Percentiles rank a stretch among this genome's conserved stretches.
Evolutionary conservation across 2,329 filamentous ascomycete genomes (phyloP).

Genomic region (Ciborinia camelliae): DNA sequence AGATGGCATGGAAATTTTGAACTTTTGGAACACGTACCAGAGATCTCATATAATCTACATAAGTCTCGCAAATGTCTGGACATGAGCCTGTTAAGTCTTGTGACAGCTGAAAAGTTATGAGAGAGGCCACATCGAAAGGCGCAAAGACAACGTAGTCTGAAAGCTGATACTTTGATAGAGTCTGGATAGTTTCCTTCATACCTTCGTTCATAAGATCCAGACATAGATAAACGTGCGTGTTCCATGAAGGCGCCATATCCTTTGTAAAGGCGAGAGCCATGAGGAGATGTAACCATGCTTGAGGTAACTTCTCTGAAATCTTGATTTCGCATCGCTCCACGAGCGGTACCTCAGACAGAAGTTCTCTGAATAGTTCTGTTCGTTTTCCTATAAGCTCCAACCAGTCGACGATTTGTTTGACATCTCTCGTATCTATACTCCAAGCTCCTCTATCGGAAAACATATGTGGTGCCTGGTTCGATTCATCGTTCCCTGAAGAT

Average conservation of each 20-base stretch:
- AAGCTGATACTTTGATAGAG: background rate
- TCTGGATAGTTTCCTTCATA: slow-evolving; percentile 1
- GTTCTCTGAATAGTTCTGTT: background rate
- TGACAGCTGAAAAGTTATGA: slow-evolving; percentile 27
- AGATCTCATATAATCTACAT: slow-evolving; percentile 27
- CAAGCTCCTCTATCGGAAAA: background rate
- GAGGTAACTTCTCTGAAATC: slow-evolving; percentile 26
- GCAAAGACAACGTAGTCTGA: slow-evolving; percentile 24
- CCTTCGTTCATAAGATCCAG: background rate
- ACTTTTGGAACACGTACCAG: slow-evolving; percentile 19
- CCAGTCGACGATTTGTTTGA: background rate
- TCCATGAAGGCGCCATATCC: slow-evolving; percentile 23
- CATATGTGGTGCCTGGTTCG: background rate
- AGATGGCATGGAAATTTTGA: background rate
- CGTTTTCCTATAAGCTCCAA: background rate
- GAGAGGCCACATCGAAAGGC: slow-evolving; percentile 26
- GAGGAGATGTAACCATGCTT: slow-evolving; percentile 29
- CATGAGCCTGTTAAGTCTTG: slow-evolving; percentile 20
- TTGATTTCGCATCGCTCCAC: slow-evolving; percentile 18
- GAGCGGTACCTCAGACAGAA: background rate
- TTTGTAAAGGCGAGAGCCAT: slow-evolving; percentile 23
- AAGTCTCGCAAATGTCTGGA: slow-evolving; percentile 24
- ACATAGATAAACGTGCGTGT: slow-evolving; percentile 4
- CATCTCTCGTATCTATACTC: background rate
- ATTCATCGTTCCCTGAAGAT: background rate